These are phyloP conservation scores for Naganishia antarctica DNA, from an alignment of 768 basidiomycete species.

Conservation along the genomic window DNA sequence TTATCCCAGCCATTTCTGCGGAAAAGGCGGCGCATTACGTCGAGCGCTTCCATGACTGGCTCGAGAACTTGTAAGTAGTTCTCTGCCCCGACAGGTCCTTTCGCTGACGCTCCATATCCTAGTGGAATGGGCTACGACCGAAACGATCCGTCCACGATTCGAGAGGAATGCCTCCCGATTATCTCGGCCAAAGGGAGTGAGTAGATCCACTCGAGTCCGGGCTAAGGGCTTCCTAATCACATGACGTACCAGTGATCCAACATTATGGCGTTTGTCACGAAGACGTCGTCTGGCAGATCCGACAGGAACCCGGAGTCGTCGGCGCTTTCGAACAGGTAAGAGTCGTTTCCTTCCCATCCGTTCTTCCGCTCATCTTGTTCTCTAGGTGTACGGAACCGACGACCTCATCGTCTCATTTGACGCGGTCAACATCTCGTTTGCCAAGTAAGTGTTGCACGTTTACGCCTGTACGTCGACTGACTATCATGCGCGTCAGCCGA, in stretches of 20 bases:
- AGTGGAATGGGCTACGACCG: constrained; percentile 13
- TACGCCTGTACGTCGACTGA: no score
- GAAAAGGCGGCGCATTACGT: constrained; percentile 5
- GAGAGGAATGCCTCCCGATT: constrained; percentile 3
- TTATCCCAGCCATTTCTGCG: constrained; percentile 1
- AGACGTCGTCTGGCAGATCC: constrained; percentile 18
- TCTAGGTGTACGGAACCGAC: constrained; percentile 42
- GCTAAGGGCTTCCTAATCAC: not conserved
- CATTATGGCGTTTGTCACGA: constrained; percentile 22
- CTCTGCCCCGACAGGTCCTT: not conserved
- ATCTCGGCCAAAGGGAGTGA: constrained; percentile 21
- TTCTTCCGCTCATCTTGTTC: not conserved
- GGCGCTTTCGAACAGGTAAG: constrained; percentile 5
- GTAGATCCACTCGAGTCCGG: not conserved
- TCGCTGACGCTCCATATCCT: not conserved
- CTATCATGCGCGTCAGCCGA: no score
- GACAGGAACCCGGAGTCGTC: constrained; percentile 5
- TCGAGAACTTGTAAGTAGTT: constrained; percentile 17
- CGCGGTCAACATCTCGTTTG: constrained; percentile 10
- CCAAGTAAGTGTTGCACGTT: no score
- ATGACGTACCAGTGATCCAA: not conserved
- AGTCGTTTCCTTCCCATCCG: not conserved
- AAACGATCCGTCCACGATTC: constrained; percentile 3
- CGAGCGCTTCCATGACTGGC: constrained; percentile 8
- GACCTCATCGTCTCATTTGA: constrained; percentile 42